Percentiles rank a stretch among this genome's conserved stretches.
These are phyloP conservation scores for Phytophthora pluvialis DNA, from an alignment of 352 stramenopile species.

Conservation along the genomic window DNA sequence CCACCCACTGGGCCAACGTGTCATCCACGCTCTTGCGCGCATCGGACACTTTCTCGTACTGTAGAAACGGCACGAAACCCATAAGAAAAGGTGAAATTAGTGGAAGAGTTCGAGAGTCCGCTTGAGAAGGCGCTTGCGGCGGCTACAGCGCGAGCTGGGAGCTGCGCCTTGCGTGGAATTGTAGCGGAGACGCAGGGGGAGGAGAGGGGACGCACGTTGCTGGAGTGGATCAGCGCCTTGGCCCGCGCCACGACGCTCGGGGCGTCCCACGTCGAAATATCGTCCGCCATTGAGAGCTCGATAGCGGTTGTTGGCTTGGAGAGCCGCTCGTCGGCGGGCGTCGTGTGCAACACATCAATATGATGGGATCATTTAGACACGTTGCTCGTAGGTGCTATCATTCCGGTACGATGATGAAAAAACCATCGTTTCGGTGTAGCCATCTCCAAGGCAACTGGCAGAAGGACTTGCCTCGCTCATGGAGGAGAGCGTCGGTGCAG, in stretches of 20 bases:
- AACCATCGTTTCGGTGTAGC: too few species aligned
- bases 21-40: slow-evolving; percentile 61
- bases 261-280: slow-evolving; percentile 53
- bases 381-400: slow-evolving; percentile 1
- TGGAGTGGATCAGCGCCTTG: slow-evolving; percentile 75
- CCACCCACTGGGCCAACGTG: slow-evolving; percentile 54
- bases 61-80: slow-evolving; percentile 7
- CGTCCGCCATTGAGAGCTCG: slow-evolving; percentile 32
- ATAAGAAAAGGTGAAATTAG: slow-evolving; percentile 10
- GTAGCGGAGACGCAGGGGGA: slow-evolving; percentile 7
- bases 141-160: slow-evolving; percentile 15
- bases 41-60: slow-evolving; percentile 78
- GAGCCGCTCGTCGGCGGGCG: neutral
- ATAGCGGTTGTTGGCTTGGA: slow-evolving; percentile 25
- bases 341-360: neutral
- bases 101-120: neutral
- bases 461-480: too few species aligned
- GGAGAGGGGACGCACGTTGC: slow-evolving; percentile 65
- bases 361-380: neutral
- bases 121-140: neutral
- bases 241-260: slow-evolving; percentile 57
- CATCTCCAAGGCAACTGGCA: too few species aligned
- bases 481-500: too few species aligned
- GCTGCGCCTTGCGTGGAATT: neutral
- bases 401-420: too few species aligned